Base-by-base conservation (phyloP, 495 filamentous ascomycete species). In the Penicillium tannophilum region DNA sequence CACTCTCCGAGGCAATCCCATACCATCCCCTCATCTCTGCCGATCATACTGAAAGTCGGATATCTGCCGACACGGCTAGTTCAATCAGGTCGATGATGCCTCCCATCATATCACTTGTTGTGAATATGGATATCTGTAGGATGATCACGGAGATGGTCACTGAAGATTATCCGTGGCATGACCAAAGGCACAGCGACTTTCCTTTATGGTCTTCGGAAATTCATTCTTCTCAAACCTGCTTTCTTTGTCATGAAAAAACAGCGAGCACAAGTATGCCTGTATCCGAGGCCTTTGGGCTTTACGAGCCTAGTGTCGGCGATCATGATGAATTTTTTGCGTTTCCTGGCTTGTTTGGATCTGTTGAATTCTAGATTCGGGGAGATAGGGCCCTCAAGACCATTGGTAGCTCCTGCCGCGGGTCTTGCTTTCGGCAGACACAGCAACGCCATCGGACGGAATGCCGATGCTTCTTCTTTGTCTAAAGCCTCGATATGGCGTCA, bases 121-220 rank as follows among this genome's bases (percentile, higher is more conserved):
- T 59, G 47, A 63, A 67, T 36, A 43, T 51, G 9, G 64, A 54
- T 17, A 57, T 67, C 16, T 26, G 61, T 42, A 62, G 64, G 1
- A 67, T 67, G 64, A 23, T 67, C 20, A 56, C 43, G 8, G 64
- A 67, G 58, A 64, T 67, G 39, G 47, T 54, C 2, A 55, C 54
- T 12, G 58, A 67, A 43, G 58, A 66, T 23, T 64, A 56, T 26
- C 64, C 61, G 19, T 56, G 50, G 31, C 42, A 33, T 30, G 35
- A 26, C 6, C 1, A 16, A 2, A 19, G 14, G 4, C 6, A 16
- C 20, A 31, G 35, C 19, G 7, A n/a, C 0, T 36, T 31, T 23
- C 17, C 12, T 16, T 3, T 31, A 6, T 46, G 43, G 43, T 11
- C 43, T 11, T 46, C 43, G 10, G 43, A 46, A 7, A 24, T 12